Evolutionary conservation across 768 basidiomycete genomes (phyloP).

Genomic region (Leucocoprinus sp.): DNA sequence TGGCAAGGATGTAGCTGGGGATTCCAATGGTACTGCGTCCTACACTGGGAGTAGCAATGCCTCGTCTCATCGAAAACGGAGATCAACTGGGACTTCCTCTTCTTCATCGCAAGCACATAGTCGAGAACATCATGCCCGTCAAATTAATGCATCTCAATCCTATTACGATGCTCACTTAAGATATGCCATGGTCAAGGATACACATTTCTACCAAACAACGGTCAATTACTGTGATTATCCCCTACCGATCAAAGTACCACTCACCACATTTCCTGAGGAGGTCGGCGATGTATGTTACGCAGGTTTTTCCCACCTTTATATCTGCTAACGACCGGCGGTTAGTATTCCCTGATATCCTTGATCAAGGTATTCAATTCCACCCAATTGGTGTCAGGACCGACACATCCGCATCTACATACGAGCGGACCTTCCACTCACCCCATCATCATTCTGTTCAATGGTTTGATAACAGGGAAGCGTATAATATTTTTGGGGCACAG

Average conservation of each 20-base stretch:
- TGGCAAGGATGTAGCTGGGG: conserved; percentile 35
- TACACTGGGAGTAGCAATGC: conserved; percentile 31
- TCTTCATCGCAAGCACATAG: conserved; percentile 49
- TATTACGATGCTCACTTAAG: conserved; percentile 40
- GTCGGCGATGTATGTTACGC: conserved; percentile 76
- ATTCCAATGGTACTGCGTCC: conserved; percentile 35
- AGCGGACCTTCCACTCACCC: conserved; percentile 88
- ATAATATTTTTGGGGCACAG: conserved; percentile 92
- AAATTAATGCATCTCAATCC: conserved; percentile 29
- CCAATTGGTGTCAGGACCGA: conserved; percentile 57
- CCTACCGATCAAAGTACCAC: conserved; percentile 85
- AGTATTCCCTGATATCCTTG: conserved; percentile 92
- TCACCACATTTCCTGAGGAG: conserved; percentile 87
- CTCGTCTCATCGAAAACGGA: conserved; percentile 39
- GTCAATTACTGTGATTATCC: conserved; percentile 79
- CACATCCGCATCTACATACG: conserved; percentile 90
- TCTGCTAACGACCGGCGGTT: conserved; percentile 1
- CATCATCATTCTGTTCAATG: conserved; percentile 93
- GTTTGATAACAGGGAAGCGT: conserved; percentile 90
- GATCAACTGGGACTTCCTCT: conserved; percentile 70
- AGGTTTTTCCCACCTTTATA: neutral
- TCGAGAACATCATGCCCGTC: conserved; percentile 32
- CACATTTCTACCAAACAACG: conserved; percentile 86
- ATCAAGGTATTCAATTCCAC: conserved; percentile 70
- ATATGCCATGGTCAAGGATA: conserved; percentile 65